Conservation (phyloP, 352 stramenopile genomes). For the Phytophthora pseudosyringae region DNA sequence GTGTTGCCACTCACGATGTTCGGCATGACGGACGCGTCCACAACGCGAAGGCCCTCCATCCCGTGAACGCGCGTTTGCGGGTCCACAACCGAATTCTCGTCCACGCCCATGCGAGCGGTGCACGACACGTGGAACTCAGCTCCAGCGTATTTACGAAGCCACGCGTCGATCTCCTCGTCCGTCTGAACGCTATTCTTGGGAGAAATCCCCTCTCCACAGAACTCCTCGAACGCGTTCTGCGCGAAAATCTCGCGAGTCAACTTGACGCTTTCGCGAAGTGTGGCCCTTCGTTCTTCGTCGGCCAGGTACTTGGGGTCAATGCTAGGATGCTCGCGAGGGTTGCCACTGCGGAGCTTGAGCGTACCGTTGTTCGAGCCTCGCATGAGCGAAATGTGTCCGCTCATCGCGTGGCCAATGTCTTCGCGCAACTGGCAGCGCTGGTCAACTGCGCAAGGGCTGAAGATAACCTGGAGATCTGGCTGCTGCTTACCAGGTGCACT, state of each 20-base stretch:
- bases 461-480: constrained; percentile 87
- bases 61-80: constrained; percentile 82
- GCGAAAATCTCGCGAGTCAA: constrained; percentile 87
- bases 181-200: constrained; percentile 55
- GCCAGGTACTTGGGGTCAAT: constrained; percentile 89
- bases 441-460: constrained; percentile 75
- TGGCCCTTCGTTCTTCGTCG: constrained; percentile 64
- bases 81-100: constrained; percentile 86
- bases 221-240: constrained; percentile 81
- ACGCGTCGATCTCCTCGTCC: constrained; percentile 80
- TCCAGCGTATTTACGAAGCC: constrained; percentile 76
- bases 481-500: constrained; percentile 69
- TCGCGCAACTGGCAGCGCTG: constrained; percentile 33
- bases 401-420: constrained; percentile 72
- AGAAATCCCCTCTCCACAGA: constrained; percentile 72
- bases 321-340: constrained; percentile 71
- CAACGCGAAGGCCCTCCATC: constrained; percentile 87
- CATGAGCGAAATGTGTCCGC: constrained; percentile 83
- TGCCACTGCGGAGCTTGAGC: constrained; percentile 70
- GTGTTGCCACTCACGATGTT: constrained; percentile 94
- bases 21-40: constrained; percentile 94
- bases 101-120: constrained; percentile 85
- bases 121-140: constrained; percentile 88
- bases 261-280: constrained; percentile 74
- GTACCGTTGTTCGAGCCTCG: constrained; percentile 79